Base-by-base conservation (phyloP, 2,329 filamentous ascomycete genomes). In the Fusarium sp. region DNA sequence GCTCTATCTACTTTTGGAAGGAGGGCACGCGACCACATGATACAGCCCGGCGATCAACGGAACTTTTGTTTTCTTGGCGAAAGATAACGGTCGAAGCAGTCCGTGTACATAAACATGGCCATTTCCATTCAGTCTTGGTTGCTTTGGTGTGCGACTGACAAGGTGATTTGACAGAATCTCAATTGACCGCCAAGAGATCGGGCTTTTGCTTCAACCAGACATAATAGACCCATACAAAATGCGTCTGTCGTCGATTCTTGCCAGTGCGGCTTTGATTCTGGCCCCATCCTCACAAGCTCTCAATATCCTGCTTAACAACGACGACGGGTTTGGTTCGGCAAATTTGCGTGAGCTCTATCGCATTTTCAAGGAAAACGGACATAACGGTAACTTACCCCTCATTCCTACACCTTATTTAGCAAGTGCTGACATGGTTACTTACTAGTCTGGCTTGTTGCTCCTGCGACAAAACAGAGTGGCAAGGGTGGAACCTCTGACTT, bases 221-320 rank as follows among this genome's bases (percentile, higher is more conserved):
- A 19, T 13, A 52, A 10, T 3, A 40, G 19, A 40, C 11, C 26
- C 14, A 21, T 36, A 3, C 2, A 71, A 56, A 3, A 76, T 76
- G 75, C 73, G 67, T 62, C 13, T 73, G 10, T 59, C 65, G 15
- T 69, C 56, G 7, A 33, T 72, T 11, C n/a, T 76, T 6, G 49
- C 62, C 7, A 57, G 62, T 28, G 62, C 56, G 14, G 60, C 62
- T 2, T 10, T 76, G 28, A 54, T 52, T 36, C 49, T 72, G 9
- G 67, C 65, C 19, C 67, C 74, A 4, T 57, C 47, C 2, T 62
- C 66, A 0, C 68, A 71, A 5, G 74, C 69, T 7, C 53, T 78
- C 22, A 78, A 78, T 17, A 77, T 78, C 45, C 53, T 78, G 14
- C 42, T 78, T 0, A 76, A 72, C 15, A 78, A 77, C 34, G 75